Evolutionary conservation across 371 early-diverging fungal species (phyloP).

Genomic region (Mycotypha africana): DNA sequence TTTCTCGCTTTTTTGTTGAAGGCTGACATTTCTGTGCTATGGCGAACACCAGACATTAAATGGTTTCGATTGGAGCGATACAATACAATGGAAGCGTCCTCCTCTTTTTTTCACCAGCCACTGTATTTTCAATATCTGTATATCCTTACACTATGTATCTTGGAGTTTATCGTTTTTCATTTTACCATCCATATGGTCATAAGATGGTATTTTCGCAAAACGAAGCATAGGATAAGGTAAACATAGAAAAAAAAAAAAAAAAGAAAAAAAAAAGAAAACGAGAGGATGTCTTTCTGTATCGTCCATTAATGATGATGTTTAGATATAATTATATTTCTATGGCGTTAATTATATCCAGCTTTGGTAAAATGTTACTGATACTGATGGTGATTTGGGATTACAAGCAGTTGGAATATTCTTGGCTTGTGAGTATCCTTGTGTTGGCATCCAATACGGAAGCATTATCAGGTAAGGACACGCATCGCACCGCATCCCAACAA

Average conservation of each 20-base stretch:
- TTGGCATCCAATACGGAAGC: conserved; percentile 86
- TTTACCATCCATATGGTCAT: conserved; percentile 30
- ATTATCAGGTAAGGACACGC: conserved; percentile 60
- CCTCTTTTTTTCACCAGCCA: conserved; percentile 24
- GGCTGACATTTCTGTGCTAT: no score
- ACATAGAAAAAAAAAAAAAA: conserved; percentile 12
- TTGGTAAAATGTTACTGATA: conserved; percentile 86
- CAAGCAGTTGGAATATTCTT: conserved; percentile 74
- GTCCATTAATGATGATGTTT: not conserved
- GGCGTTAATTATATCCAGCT: conserved; percentile 81
- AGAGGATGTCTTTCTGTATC: not conserved
- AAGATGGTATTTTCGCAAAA: conserved; percentile 19
- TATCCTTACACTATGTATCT: conserved; percentile 67
- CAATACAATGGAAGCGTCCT: no score
- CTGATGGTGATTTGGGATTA: conserved; percentile 96
- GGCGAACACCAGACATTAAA: conserved; percentile 88
- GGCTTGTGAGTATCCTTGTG: conserved; percentile 75
- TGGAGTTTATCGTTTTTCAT: conserved; percentile 52
- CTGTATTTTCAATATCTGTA: conserved; percentile 75
- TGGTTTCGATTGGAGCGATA: conserved; percentile 82
- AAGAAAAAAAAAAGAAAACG: conserved; percentile 9
- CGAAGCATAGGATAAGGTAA: no score
- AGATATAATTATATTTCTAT: conserved; percentile 67
- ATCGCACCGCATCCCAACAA: not conserved
- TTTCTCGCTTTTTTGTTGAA: no score